Conservation (phyloP, 352 stramenopile genomes). For the Phytophthora pini region DNA sequence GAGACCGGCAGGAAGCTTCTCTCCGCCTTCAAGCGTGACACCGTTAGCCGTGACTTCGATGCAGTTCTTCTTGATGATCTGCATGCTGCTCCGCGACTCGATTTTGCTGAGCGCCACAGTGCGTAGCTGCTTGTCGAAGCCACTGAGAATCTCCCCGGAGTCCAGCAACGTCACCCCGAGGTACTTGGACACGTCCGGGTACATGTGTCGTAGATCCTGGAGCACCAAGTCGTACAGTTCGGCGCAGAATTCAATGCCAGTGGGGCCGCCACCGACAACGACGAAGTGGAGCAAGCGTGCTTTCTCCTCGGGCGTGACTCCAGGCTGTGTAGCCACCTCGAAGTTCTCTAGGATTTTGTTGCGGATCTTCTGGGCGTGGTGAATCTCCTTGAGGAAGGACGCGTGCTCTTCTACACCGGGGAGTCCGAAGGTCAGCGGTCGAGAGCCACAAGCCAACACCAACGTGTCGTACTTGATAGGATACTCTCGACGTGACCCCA, state of each 20-base stretch:
- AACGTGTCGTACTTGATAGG: conserved; percentile 93
- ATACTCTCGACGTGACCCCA: conserved; percentile 65
- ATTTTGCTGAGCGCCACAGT: conserved; percentile 76
- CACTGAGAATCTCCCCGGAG: conserved; percentile 69
- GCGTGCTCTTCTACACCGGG: conserved; percentile 90
- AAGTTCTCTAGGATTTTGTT: conserved; percentile 91
- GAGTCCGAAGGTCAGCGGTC: conserved; percentile 95
- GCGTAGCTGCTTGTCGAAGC: conserved; percentile 68
- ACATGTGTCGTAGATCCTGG: conserved; percentile 89
- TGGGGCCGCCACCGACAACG: conserved; percentile 95
- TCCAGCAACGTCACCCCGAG: conserved; percentile 69
- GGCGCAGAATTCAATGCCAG: conserved; percentile 94
- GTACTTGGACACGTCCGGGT: conserved; percentile 73
- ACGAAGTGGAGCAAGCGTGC: conserved; percentile 94
- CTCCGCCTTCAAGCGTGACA: conserved; percentile 63
- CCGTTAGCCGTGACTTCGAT: conserved; percentile 59
- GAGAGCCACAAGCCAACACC: conserved; percentile 92
- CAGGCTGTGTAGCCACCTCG: conserved; percentile 92
- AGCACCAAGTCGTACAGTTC: conserved; percentile 95
- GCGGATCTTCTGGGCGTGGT: conserved; percentile 90
- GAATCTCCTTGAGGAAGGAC: conserved; percentile 97
- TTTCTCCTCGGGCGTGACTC: conserved; percentile 81
- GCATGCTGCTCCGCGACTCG: conserved; percentile 67
- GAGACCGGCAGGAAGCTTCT: conserved; percentile 67
- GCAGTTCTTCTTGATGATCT: conserved; percentile 80